Percentiles rank a stretch among this genome's conserved stretches.
phyloP scores from a whole-genome alignment of 1,284 basidiomycete genomes.

The Trichosporon inkin region DNA sequence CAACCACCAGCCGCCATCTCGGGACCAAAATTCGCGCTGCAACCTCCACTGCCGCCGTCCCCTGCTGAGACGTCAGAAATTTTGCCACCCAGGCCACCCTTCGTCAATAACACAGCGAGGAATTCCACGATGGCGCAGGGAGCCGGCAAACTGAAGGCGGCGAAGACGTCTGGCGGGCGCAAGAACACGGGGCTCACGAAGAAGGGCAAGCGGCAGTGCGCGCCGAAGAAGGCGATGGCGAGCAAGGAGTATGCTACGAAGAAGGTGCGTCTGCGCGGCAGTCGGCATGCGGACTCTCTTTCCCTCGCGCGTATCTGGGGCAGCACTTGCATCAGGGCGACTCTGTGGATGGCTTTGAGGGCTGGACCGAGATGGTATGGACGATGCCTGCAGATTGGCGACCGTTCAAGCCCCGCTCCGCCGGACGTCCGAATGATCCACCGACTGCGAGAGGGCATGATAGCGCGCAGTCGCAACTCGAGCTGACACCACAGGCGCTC shows the following conservation, averaged over 20 bases:
- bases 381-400: too few relatives aligned
- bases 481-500: constrained; percentile 57
- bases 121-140: constrained; percentile 44
- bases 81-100: constrained; percentile 15
- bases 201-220: constrained; percentile 42
- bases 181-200: constrained; percentile 41
- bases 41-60: not conserved
- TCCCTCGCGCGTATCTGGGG: not conserved
- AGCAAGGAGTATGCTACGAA: constrained; percentile 35
- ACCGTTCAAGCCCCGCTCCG: not conserved
- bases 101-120: not conserved
- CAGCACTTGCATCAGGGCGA: not conserved
- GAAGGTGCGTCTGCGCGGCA: constrained; percentile 29
- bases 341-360: too few relatives aligned
- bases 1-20: not conserved
- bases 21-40: constrained; percentile 11
- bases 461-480: not conserved
- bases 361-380: too few relatives aligned
- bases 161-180: constrained; percentile 34
- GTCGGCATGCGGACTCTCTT: not conserved
- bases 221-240: constrained; percentile 38
- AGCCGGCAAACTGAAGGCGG: constrained; percentile 36
- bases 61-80: not conserved
- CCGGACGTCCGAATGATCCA: too few relatives aligned
- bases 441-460: not conserved